Conservation (phyloP, 2,329 filamentous ascomycete genomes). For the Nemania abortiva region DNA sequence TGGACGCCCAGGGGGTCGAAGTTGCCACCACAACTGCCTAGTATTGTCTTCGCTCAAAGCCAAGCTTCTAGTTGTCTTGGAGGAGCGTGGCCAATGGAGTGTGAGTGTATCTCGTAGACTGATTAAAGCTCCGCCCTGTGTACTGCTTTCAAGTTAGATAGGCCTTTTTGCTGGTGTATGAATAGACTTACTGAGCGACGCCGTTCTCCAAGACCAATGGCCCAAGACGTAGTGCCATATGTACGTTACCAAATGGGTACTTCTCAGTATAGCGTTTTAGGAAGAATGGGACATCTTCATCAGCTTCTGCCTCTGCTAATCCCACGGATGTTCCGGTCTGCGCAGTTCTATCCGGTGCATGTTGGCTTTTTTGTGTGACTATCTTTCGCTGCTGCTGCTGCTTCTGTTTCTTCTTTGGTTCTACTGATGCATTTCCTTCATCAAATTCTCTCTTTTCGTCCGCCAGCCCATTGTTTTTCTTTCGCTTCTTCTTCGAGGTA, state of each 20-base stretch:
- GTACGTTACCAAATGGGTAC: constrained; percentile 26
- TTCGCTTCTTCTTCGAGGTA: constrained; percentile 11
- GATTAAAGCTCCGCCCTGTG: constrained; percentile 18
- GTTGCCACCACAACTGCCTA: constrained; percentile 17
- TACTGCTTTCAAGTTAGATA: constrained; percentile 20
- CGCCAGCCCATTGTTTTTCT: neutral
- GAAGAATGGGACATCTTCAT: constrained; percentile 25
- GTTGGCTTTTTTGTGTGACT: constrained; percentile 18
- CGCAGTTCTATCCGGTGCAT: neutral
- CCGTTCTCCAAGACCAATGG: constrained; percentile 23
- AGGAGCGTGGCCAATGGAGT: constrained; percentile 1
- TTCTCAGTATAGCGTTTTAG: constrained; percentile 24
- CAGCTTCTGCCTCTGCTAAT: constrained; percentile 18
- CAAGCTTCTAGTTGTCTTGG: constrained; percentile 8
- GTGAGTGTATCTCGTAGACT: constrained; percentile 4
- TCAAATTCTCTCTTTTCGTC: constrained; percentile 8
- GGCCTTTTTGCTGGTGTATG: neutral
- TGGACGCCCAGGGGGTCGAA: constrained; percentile 11
- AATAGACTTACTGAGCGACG: constrained; percentile 20
- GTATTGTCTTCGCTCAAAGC: constrained; percentile 19
- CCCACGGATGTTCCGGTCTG: constrained; percentile 17
- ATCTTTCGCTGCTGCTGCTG: constrained; percentile 14
- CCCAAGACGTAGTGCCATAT: constrained; percentile 25
- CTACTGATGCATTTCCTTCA: constrained; percentile 3
- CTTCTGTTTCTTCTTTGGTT: constrained; percentile 6